Evolutionary conservation across 345 rosid species (phyloP), one percentile per base, ranked within the genome.

Genomic region (Triadica sebifera): DNA sequence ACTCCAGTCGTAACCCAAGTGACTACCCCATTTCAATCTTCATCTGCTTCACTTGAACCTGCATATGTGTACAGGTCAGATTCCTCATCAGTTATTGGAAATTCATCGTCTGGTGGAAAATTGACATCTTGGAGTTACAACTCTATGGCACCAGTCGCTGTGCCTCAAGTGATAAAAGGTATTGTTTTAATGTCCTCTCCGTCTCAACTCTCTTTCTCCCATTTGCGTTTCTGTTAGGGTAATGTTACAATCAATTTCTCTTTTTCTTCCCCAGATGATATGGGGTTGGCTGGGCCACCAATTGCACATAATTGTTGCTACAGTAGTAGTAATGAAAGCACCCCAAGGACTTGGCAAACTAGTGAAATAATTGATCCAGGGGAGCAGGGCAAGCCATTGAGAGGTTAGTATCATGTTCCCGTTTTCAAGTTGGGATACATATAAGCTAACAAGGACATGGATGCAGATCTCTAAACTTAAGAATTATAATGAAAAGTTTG

Each of bases 61-160:
- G 85, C 78, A 75, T 81, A 76, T 75, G 15, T 77, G 37, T 83
- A 76, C 69, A 64, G 77, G 76, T 75, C 87, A 76, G 93, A 87
- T 67, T 72, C 92, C 17, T 78, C 85, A 74, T 70, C 91, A 11
- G 77, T 73, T 74, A 77, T 69, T 50, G 85, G 84, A 45, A 85
- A 81, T 82, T 82, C 89, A 34, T 45, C 79, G 65, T 57, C 81
- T 7, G 62, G 67, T 77, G 80, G 76, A 24, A 55, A 87, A 78
- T 74, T 74, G 73, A 83, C 93, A 83, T 86, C 92, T 58, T 86
- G 91, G 90, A 80, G 74, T 74, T 76, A 43, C 52, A 74, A 81
- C 73, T 67, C 92, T 24, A 52, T 56, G 56, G 78, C 86, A 22
- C 78, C 86, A 60, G 79, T 81, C 58, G 76, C 59, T 74, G 65